A percentile compares a stretch with the other conserved stretches of the same genome.
Evolutionary conservation across 306 rosid genomes (phyloP).

Genomic region (Gastrolobium bilobum): DNA sequence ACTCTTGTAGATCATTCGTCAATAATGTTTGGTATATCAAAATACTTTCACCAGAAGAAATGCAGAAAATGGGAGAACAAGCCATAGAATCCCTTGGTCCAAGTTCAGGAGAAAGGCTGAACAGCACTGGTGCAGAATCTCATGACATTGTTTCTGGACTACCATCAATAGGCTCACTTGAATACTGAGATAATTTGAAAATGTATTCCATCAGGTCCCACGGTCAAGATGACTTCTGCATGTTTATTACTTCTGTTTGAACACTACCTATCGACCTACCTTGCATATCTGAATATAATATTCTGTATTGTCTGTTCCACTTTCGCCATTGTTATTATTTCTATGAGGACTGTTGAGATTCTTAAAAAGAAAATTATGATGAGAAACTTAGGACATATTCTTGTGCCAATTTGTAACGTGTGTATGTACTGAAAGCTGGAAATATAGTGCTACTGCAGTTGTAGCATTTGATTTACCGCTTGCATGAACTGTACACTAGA

Average conservation of each 20-base stretch:
- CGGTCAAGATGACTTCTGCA: slow-evolving; percentile 23
- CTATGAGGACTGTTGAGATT: slow-evolving; percentile 15
- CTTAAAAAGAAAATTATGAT: not conserved
- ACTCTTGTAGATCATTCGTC: slow-evolving; percentile 73
- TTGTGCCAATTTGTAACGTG: slow-evolving; percentile 41
- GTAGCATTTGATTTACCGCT: slow-evolving; percentile 41
- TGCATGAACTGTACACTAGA: slow-evolving; percentile 33
- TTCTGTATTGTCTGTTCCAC: slow-evolving; percentile 44
- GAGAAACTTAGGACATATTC: slow-evolving; percentile 37
- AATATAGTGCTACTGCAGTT: slow-evolving; percentile 34
- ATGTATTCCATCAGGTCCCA: slow-evolving; percentile 45
- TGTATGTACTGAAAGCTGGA: slow-evolving; percentile 42
- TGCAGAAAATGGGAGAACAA: slow-evolving; percentile 84
- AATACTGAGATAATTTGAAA: slow-evolving; percentile 55
- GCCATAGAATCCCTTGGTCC: slow-evolving; percentile 69
- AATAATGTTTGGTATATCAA: slow-evolving; percentile 89
- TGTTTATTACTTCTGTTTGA: slow-evolving; percentile 48
- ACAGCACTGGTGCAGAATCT: slow-evolving; percentile 56
- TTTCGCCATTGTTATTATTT: slow-evolving; percentile 22
- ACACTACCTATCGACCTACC: slow-evolving; percentile 18
- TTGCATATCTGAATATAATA: slow-evolving; percentile 36
- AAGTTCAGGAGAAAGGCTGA: slow-evolving; percentile 66
- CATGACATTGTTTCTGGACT: slow-evolving; percentile 66
- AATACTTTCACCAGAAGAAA: slow-evolving; percentile 85
- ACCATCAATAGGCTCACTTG: slow-evolving; percentile 71